Percentiles rank a stretch among this genome's conserved stretches.
Conservation (phyloP, 805 yeast species). For the Scheffersomyces stipitis region DNA sequence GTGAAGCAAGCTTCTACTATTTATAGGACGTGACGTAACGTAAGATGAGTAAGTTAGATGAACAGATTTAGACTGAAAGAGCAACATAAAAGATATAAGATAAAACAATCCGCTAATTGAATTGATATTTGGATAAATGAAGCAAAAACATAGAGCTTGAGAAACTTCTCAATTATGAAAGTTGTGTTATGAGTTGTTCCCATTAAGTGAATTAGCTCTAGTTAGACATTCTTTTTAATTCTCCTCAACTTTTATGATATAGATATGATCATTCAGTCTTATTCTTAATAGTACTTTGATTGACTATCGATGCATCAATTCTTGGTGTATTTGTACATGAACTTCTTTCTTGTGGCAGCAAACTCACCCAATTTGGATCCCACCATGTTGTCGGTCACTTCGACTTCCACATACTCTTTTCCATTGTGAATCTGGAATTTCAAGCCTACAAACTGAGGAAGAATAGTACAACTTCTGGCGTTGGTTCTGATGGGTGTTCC, state of each 20-base stretch:
- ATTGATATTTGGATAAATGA: no score
- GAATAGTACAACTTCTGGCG: constrained; percentile 89
- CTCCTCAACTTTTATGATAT: neutral
- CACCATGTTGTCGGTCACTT: constrained; percentile 92
- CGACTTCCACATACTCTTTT: constrained; percentile 85
- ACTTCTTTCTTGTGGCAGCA: constrained; percentile 89
- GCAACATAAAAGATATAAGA: no score
- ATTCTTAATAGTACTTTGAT: neutral
- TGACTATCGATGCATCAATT: no score
- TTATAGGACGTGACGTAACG: no score
- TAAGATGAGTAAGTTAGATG: no score
- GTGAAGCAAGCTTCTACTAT: no score
- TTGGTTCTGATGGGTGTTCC: constrained; percentile 92
- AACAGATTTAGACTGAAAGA: no score
- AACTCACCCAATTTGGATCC: constrained; percentile 94
- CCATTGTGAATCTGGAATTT: constrained; percentile 96
- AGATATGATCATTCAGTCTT: neutral
- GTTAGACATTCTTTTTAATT: neutral
- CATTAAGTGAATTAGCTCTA: no score
- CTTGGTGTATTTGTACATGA: constrained; percentile 77
- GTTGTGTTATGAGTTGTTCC: no score
- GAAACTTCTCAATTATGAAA: no score
- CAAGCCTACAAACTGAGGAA: constrained; percentile 94
- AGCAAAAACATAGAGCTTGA: no score
- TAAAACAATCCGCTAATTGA: no score